Base-by-base conservation (phyloP, 23 red algal species). In the Gracilaria domingensis region DNA sequence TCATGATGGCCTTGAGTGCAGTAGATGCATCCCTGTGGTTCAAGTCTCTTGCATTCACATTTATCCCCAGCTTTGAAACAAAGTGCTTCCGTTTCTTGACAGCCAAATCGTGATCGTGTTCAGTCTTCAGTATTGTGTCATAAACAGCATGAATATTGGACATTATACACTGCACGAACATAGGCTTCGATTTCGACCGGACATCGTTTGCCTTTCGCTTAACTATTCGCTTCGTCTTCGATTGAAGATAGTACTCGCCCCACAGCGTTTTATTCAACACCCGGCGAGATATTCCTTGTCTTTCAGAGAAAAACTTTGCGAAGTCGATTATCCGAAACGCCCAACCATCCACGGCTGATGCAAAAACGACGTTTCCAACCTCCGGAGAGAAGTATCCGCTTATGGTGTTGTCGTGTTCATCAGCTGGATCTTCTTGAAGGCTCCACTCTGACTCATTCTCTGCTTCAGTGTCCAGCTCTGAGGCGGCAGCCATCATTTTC, bases 111-210 rank as follows among this genome's bases (percentile, higher is more conserved):
- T 79, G 42, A 48, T 82, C 80, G 33, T 84, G 73, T 40, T 83
- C 51, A 48, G 80, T 88, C 21, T 54, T 84, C 33, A 95, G 20
- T 5, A 98, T 42, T 34, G 62, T 64, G 42, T 95, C 89, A 77
- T 99, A 99, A 45, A 99, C 75, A 40, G 89, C 48, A 29, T 83
- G 87, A 47, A 99, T 61, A 77, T 94, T 95, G 18, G 95, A 84
- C 85, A 96, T 81, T 29, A 99, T 92, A 49, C 96, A 95, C 85
- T 96, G 94, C 20, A 96, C 97, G 92, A 99, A 99, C 93, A 99
- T 86, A 37, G 85, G 86, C 87, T 91, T 90, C 39, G 74, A 80
- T 29, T 80, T 81, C 0, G 58, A 32, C 47, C 66, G 75, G 24
- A 86, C 80, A 40, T 92, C 79, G 33, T 59, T 64, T 25, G 66